phyloP scores from a whole-genome alignment of 805 yeast species.

The Candida awuae region DNA sequence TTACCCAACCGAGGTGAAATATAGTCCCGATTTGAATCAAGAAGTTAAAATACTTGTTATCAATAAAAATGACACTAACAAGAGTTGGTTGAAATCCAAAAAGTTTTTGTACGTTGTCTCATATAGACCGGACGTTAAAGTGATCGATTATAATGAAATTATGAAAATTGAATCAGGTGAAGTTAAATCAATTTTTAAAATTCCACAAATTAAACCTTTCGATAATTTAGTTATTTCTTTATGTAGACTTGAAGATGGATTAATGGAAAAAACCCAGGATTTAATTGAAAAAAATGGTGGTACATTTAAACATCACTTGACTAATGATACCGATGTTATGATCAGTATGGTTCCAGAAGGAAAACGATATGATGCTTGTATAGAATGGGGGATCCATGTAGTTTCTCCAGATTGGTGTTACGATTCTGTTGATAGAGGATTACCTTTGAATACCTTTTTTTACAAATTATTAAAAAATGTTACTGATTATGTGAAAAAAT shows the following conservation, averaged over 20 bases:
- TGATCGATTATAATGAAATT: conserved; percentile 47
- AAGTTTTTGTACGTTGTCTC: conserved; percentile 44
- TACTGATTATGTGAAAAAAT: conserved; percentile 35
- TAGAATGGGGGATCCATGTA: conserved; percentile 46
- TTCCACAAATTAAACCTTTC: conserved; percentile 33
- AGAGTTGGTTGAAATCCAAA: conserved; percentile 34
- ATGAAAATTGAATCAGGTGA: conserved; percentile 42
- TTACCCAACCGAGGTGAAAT: conserved; percentile 13
- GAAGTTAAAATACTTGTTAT: conserved; percentile 22
- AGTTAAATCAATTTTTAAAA: conserved; percentile 1
- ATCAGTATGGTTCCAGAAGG: conserved; percentile 47
- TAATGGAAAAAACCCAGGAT: conserved; percentile 22
- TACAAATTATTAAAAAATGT: conserved; percentile 28
- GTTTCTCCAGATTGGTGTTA: conserved; percentile 48
- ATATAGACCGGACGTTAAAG: conserved; percentile 47
- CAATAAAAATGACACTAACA: conserved; percentile 16
- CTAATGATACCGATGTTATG: conserved; percentile 35
- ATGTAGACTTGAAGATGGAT: conserved; percentile 22
- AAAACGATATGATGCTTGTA: conserved; percentile 42
- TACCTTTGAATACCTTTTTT: conserved; percentile 32
- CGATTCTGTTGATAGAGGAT: conserved; percentile 39
- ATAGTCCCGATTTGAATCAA: conserved; percentile 23
- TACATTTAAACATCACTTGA: conserved; percentile 39
- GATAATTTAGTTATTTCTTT: conserved; percentile 35
- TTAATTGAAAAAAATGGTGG: conserved; percentile 41